Base-by-base conservation (phyloP, 2,329 filamentous ascomycete genomes). In the Tolypocladium ophioglossoides region DNA sequence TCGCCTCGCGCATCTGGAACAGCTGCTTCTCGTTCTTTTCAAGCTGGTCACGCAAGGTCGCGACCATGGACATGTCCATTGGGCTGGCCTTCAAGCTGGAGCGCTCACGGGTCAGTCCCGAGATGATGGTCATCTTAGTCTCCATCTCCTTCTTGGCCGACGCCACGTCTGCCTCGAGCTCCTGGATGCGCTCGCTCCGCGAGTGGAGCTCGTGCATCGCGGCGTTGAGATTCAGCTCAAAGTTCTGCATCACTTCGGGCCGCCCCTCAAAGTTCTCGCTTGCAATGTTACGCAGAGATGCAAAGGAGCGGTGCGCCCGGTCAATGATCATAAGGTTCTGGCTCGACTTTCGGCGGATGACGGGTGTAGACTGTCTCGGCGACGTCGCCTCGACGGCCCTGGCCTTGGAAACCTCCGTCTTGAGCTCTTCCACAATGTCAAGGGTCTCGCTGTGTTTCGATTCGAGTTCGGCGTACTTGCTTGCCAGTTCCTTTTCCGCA, bases 111-210 rank as follows among this genome's bases (percentile, higher is more conserved):
- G 94, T 95, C 58, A 99, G 77, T 8, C 94, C 94, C 34, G 90
- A 89, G 62, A 99, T 97, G 66, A 99, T 91, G 34, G 89, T 89
- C 77, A 92, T 91, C 80, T 99, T 99, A 58, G 82, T 85, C 66
- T 99, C 94, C 86, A 97, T 95, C 70, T 99, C 94, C 74, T 91
- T 96, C 75, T 89, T 94, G 24, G 91, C 83, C 4, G 83, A 85
- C 30, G 84, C 77, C 54, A 96, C 82, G 61, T 96, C 92, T 7
- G 84, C 84, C 69, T 99, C 94, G 16, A 99, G 77, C 63, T 91
- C 85, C 65, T 95, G 89, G 52, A 96, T 91, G 32, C 91, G 85
- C 68, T 97, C 91, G 40, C 91, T 91, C 44, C 91, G 84, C 11
- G 79, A 79, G 59, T 96, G 87, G 37, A 99, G 77, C 67, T 99